Percentiles rank a stretch among this genome's conserved stretches.
Conservation (phyloP, 2,329 filamentous ascomycete genomes). For the Ceratocystis smalleyi region DNA sequence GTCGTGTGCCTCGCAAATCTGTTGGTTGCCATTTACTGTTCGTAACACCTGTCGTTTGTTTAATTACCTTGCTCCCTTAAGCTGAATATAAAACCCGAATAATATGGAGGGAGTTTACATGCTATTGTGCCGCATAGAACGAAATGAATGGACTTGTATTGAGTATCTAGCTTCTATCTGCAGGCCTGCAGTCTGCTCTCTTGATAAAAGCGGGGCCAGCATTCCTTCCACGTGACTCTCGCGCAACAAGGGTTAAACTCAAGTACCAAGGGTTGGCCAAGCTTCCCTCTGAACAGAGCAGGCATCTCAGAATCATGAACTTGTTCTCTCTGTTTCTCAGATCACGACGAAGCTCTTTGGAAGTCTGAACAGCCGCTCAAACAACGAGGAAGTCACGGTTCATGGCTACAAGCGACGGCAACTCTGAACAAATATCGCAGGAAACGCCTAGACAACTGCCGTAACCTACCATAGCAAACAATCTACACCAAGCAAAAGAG, state of each 20-base stretch:
- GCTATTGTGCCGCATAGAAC: too few species aligned
- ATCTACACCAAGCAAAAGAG: background rate
- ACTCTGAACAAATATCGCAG: background rate
- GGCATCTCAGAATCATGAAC: background rate
- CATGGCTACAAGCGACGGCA: background rate
- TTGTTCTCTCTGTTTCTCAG: background rate
- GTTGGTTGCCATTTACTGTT: background rate
- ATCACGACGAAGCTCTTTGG: background rate
- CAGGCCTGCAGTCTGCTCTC: background rate
- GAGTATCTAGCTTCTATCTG: too few species aligned
- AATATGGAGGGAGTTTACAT: background rate
- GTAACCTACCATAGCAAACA: background rate
- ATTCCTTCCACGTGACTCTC: background rate
- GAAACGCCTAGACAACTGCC: background rate
- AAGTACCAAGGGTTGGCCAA: background rate
- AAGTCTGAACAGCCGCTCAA: background rate
- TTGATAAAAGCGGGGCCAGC: background rate
- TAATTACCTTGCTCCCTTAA: background rate
- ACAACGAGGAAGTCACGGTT: background rate
- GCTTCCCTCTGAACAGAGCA: background rate
- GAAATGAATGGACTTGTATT: too few species aligned
- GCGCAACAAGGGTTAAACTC: background rate
- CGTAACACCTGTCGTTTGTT: background rate
- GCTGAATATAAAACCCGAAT: background rate
- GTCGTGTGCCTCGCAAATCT: conserved; percentile 2